Conservation (phyloP, 202 grass and related monocot genomes). For the Cymbopogon flexuosus region DNA sequence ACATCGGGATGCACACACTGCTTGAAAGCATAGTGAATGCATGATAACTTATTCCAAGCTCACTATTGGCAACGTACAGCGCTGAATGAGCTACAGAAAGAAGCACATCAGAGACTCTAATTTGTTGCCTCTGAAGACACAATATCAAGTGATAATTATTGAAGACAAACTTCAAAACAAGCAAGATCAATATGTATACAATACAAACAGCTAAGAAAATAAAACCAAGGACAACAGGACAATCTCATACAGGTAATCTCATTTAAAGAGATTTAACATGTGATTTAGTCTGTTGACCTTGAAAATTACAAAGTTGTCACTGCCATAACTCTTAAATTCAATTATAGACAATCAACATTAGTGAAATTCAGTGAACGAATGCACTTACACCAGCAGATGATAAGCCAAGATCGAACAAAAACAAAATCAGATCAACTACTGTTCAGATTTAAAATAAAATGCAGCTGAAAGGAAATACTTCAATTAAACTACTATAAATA, state of each 20-base stretch:
- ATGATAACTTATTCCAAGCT: background rate
- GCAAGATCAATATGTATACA: background rate
- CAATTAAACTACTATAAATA: background rate
- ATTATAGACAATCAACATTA: background rate
- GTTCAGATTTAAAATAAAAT: background rate
- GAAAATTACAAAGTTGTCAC: slow-evolving; percentile 73
- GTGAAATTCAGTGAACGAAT: background rate
- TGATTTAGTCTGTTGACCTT: slow-evolving; percentile 98
- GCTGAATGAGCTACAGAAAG: background rate
- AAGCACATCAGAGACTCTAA: background rate
- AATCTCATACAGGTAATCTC: slow-evolving; percentile 48
- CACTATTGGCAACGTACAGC: background rate
- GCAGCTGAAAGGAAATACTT: background rate
- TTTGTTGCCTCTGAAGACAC: background rate
- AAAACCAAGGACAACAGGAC: no score
- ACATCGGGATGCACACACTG: background rate
- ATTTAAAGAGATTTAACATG: slow-evolving; percentile 40
- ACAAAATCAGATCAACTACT: no score
- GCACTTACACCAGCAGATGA: background rate
- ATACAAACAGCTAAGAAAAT: background rate
- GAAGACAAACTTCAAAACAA: background rate
- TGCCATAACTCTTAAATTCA: slow-evolving; percentile 30
- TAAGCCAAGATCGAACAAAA: background rate
- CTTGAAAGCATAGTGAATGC: background rate
- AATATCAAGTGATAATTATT: background rate